These are phyloP conservation scores for Pichia sorboxylosa DNA, from an alignment of 1,139 yeast species.

Conservation along the genomic window DNA sequence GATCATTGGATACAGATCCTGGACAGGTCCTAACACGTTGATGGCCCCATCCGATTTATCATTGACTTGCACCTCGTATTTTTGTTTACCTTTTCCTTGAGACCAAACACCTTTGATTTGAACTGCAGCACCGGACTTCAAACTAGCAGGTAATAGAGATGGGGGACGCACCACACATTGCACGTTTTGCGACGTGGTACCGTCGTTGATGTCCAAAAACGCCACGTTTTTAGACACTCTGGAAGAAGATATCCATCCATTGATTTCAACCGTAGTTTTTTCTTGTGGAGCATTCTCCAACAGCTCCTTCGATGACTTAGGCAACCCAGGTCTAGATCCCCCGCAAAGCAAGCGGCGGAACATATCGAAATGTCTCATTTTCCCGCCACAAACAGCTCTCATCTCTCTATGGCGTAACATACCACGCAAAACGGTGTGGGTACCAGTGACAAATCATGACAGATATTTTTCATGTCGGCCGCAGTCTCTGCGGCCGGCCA, in stretches of 20 bases:
- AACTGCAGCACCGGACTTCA: conserved; percentile 34
- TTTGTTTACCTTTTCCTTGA: conserved; percentile 35
- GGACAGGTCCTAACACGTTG: conserved; percentile 40
- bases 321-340: too few relatives aligned
- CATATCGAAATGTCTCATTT: too few relatives aligned
- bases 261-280: conserved; percentile 22
- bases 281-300: conserved; percentile 25
- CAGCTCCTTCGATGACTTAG: conserved; percentile 26
- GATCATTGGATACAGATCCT: conserved; percentile 66
- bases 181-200: conserved; percentile 44
- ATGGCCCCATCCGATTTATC: conserved; percentile 24
- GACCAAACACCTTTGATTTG: conserved; percentile 35
- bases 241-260: conserved; percentile 70
- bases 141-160: conserved; percentile 19
- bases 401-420: too few relatives aligned
- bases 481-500: too few relatives aligned
- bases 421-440: too few relatives aligned
- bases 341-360: too few relatives aligned
- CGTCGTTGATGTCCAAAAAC: conserved; percentile 73
- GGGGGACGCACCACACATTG: conserved; percentile 44
- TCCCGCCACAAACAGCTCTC: too few relatives aligned
- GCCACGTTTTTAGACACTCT: conserved; percentile 65
- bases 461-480: too few relatives aligned
- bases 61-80: conserved; percentile 33
- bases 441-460: too few relatives aligned